Evolutionary conservation across 225 moss, liverwort and hornwort species (phyloP), one percentile per base, ranked within the genome.

Genomic region (Marchantia polymorpha): DNA sequence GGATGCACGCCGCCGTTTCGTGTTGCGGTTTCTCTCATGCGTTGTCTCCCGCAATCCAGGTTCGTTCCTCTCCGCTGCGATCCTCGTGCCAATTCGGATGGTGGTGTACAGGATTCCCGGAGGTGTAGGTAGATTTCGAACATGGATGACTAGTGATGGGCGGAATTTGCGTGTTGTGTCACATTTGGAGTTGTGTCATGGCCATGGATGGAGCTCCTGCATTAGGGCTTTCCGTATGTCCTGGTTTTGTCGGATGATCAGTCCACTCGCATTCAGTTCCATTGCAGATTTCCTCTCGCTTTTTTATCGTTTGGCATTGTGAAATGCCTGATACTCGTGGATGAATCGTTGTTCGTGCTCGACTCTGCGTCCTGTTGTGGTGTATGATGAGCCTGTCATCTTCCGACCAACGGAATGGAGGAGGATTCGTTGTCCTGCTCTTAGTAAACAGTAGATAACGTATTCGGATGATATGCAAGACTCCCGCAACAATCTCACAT

Each of bases 1-100:
- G 70, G 70, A 80, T 84, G 84, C 84, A 77, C 20, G 51, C 79
- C 27, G 76, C 61, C 68, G 69, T 83, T 75, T 79, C 83, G 19
- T 76, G 75, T 76, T 75, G 75, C 72, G 80, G 80, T 81, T 78
- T 81, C 72, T 77, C 64, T 47, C 80, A 77, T 73, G 61, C 80
- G 0, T 47, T 81, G 48, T 81, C 77, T 68, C 72, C 80, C 15
- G 64, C 77, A 47, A 78, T 78, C 26, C 80, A 77, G 84, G 80
- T 77, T 54, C 17, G 74, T 74, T 74, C 55, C 53, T 39, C 65
- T n/a, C 39, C 39, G 39, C 8, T 53, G 26, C 10, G 13, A 22
- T 76, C 39, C 15, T 31, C 25, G 50, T 64, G 47, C 14, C 39
- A 10, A 22, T 31, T 23, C 12, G n/a, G 23, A 49, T 22, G 46